Percentiles rank a stretch among this genome's conserved stretches.
Conservation (phyloP, 2,329 filamentous ascomycete species). For the Aspergillus fumigatus region DNA sequence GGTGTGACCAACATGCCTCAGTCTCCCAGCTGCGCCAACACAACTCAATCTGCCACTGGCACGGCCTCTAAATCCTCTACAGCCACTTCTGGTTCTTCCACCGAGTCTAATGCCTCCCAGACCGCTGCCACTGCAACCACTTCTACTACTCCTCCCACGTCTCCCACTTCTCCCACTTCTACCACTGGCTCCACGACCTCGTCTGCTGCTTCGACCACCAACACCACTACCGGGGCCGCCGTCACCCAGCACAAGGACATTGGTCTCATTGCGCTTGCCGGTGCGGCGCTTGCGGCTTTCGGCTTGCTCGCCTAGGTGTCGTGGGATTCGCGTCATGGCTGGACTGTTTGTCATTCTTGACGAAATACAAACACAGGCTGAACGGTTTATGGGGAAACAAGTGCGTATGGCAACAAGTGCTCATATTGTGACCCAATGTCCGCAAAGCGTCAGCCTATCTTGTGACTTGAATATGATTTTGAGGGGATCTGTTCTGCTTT, state of each 20-base stretch:
- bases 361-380: neutral
- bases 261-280: conserved; percentile 26
- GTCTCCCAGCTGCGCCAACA: conserved; percentile 24
- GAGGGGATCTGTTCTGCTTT: neutral
- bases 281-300: conserved; percentile 22
- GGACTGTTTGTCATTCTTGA: neutral
- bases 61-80: conserved; percentile 7
- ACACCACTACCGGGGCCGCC: conserved; percentile 17
- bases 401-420: neutral
- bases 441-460: neutral
- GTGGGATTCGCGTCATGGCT: neutral
- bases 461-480: neutral
- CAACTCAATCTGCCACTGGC: conserved; percentile 11
- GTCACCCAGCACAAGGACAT: conserved; percentile 20
- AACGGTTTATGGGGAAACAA: neutral
- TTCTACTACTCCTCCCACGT: neutral
- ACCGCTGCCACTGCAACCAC: neutral
- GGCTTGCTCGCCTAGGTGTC: conserved; percentile 23
- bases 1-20: conserved; percentile 35
- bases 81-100: conserved; percentile 10
- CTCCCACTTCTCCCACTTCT: neutral
- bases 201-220: conserved; percentile 14
- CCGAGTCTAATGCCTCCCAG: conserved; percentile 11
- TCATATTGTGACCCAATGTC: neutral
- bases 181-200: neutral